Evolutionary conservation across 2,329 filamentous ascomycete genomes (phyloP).

Genomic region (Xylaria sp.): DNA sequence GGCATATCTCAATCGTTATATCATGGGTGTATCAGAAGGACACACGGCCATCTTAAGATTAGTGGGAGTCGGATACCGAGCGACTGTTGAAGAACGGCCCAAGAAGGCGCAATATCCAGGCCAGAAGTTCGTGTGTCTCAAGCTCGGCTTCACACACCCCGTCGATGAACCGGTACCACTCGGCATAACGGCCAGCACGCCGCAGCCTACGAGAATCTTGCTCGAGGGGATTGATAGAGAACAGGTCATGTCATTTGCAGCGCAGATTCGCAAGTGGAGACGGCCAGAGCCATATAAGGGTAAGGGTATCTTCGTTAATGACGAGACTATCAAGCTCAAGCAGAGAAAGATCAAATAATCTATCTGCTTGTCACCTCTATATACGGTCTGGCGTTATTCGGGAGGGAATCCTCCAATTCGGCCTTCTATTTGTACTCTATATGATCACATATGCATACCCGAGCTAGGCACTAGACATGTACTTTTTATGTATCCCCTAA

Average conservation of each 20-base stretch:
- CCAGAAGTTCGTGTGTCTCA: conserved; percentile 90
- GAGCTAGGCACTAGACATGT: conserved; percentile 42
- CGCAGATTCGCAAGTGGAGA: conserved; percentile 87
- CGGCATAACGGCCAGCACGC: conserved; percentile 86
- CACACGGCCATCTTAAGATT: conserved; percentile 93
- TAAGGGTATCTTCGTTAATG: conserved; percentile 98
- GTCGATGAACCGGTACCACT: conserved; percentile 87
- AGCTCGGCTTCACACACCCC: conserved; percentile 96
- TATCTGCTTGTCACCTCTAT: conserved; percentile 22
- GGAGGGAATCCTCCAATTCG: conserved; percentile 22
- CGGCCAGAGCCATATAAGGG: conserved; percentile 98
- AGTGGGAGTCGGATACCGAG: conserved; percentile 95
- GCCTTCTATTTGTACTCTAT: conserved; percentile 46
- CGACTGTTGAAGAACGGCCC: conserved; percentile 81
- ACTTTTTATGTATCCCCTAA: conserved; percentile 43
- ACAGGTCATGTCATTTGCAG: conserved; percentile 90
- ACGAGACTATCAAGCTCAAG: conserved; percentile 98
- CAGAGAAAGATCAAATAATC: conserved; percentile 93
- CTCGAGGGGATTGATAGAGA: conserved; percentile 90
- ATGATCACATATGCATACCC: conserved; percentile 43
- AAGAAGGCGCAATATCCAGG: conserved; percentile 80
- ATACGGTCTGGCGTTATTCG: conserved; percentile 30
- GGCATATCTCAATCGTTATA: conserved; percentile 88
- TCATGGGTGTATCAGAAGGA: conserved; percentile 94
- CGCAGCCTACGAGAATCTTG: conserved; percentile 90